Evolutionary conservation across 306 rosid species (phyloP).

Genomic region (Styphnolobium japonicum): DNA sequence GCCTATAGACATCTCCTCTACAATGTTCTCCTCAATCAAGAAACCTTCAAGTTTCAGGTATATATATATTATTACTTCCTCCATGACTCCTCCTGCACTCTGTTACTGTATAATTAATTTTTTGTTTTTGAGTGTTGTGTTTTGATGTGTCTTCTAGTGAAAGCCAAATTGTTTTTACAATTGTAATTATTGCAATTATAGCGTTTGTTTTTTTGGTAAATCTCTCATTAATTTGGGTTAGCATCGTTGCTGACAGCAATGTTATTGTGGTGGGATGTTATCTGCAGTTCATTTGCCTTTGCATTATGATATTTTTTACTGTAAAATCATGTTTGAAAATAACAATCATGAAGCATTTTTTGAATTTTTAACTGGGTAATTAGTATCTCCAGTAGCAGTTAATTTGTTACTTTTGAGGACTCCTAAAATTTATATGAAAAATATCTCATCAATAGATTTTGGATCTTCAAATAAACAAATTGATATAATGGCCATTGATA

Average conservation of each 20-base stretch:
- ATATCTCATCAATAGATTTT: background rate
- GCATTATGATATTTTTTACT: background rate
- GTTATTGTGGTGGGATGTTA: background rate
- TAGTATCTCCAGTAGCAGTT: background rate
- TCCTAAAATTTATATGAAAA: background rate
- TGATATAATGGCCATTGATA: background rate
- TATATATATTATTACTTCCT: no score
- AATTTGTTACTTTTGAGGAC: background rate
- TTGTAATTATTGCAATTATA: background rate
- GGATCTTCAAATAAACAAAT: background rate
- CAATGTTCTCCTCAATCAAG: slow-evolving; percentile 58
- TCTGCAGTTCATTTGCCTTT: background rate
- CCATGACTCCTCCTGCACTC: background rate
- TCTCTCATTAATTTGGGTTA: background rate
- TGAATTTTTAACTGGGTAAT: background rate
- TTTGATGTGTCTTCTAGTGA: background rate
- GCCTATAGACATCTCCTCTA: slow-evolving; percentile 81
- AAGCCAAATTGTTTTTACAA: background rate
- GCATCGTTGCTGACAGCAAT: background rate
- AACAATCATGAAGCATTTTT: slow-evolving; percentile 7
- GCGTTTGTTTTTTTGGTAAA: background rate
- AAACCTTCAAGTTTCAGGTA: slow-evolving; percentile 55
- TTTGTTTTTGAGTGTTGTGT: background rate
- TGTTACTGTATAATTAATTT: background rate
- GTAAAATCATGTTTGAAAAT: background rate